Conservation (phyloP, 2,329 filamentous ascomycete species). For the Pseudohalonectria lignicola region DNA sequence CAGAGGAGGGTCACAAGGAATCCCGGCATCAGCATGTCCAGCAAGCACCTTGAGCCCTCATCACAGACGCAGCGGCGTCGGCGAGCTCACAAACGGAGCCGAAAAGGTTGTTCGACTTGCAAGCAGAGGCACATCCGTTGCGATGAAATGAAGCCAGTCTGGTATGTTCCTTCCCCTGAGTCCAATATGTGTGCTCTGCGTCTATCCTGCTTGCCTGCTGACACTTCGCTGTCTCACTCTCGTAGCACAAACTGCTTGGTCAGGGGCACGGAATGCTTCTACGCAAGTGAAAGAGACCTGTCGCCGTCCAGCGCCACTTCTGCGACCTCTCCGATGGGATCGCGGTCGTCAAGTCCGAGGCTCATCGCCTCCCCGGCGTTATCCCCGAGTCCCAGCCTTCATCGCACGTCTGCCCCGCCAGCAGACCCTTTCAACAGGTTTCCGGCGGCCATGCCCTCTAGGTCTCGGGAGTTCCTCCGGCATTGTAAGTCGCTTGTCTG, state of each 20-base stretch:
- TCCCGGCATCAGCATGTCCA: background rate
- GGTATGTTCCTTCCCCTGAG: too few species aligned
- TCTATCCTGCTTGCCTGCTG: too few species aligned
- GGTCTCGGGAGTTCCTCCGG: constrained; percentile 8
- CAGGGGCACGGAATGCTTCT: background rate
- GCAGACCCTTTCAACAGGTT: background rate
- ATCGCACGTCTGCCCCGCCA: background rate
- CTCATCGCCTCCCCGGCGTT: too few species aligned
- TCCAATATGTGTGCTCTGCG: too few species aligned
- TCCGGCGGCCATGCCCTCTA: constrained; percentile 7
- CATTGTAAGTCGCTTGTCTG: constrained; percentile 8
- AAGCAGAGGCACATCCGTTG: constrained; percentile 11
- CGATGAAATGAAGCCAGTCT: constrained; percentile 10
- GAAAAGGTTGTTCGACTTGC: constrained; percentile 10
- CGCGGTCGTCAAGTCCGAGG: too few species aligned
- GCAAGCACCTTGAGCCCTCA: background rate
- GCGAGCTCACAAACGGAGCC: constrained; percentile 9
- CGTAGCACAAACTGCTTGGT: constrained; percentile 1
- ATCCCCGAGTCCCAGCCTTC: too few species aligned
- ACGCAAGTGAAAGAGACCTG: background rate
- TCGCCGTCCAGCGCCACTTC: background rate
- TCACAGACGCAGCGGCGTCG: constrained; percentile 4
- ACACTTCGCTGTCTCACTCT: too few species aligned
- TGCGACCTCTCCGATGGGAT: too few species aligned
- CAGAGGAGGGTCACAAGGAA: background rate